Percentiles rank a stretch among this genome's conserved stretches.
Conservation (phyloP, 2,329 filamentous ascomycete genomes). For the Neofusicoccum cordaticola region DNA sequence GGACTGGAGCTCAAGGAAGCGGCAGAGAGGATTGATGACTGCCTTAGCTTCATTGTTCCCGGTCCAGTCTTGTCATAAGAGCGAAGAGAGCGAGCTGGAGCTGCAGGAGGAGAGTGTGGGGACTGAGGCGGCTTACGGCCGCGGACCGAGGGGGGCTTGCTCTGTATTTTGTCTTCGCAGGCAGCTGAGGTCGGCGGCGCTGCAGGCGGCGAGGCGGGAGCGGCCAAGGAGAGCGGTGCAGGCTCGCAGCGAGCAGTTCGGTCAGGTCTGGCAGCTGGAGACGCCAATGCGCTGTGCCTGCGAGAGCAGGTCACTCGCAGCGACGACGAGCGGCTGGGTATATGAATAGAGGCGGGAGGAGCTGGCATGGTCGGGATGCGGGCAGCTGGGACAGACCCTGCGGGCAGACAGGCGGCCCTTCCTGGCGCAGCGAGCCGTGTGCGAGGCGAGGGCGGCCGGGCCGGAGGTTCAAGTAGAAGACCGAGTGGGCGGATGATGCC, state of each 20-base stretch:
- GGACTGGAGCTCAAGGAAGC: background rate
- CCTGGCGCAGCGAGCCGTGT: background rate
- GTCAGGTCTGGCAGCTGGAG: background rate
- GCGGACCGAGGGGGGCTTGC: background rate
- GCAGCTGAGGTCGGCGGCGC: background rate
- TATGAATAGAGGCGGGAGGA: conserved; percentile 15
- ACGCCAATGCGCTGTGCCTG: background rate
- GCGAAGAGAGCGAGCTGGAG: background rate
- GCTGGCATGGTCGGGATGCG: conserved; percentile 5
- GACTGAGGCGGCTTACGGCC: conserved; percentile 3
- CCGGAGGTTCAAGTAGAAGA: background rate
- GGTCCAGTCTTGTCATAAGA: background rate
- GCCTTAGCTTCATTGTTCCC: conserved; percentile 3
- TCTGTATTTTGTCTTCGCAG: background rate
- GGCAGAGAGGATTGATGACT: conserved; percentile 5
- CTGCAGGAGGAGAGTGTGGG: background rate
- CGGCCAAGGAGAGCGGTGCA: background rate
- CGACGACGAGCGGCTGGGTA: conserved; percentile 14
- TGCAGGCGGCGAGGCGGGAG: too few species aligned
- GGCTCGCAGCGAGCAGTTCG: background rate
- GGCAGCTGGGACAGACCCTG: background rate
- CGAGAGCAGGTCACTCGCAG: background rate
- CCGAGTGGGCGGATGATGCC: conserved; percentile 1
- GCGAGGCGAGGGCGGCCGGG: background rate
- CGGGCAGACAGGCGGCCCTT: background rate